These are phyloP conservation scores for Sporothrix sp. DNA, from an alignment of 2,329 filamentous ascomycete species.

Conservation along the genomic window DNA sequence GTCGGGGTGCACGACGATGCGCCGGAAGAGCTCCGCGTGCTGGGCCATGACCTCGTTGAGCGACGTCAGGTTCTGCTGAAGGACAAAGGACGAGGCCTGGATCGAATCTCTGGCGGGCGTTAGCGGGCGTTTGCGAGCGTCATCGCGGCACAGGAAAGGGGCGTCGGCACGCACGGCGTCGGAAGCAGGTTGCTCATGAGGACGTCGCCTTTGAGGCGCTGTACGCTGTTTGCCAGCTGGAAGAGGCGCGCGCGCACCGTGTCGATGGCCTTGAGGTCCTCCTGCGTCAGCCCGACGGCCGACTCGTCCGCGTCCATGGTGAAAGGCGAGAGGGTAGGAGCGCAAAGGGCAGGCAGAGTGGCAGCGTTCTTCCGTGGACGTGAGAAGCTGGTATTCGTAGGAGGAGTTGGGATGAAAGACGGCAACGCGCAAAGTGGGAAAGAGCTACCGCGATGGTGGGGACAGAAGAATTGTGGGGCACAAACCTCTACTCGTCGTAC, in stretches of 20 bases:
- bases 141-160: no score
- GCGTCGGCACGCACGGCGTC: slow-evolving; percentile 47
- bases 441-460: no score
- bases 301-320: slow-evolving; percentile 17
- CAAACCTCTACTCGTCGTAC: no score
- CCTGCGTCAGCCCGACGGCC: slow-evolving; percentile 42
- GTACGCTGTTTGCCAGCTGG: slow-evolving; percentile 59
- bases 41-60: slow-evolving; percentile 56
- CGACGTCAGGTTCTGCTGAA: slow-evolving; percentile 59
- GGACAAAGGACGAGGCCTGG: slow-evolving; percentile 60
- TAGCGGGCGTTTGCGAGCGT: no score
- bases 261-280: slow-evolving; percentile 60
- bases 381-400: background rate
- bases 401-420: background rate
- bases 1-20: slow-evolving; percentile 64
- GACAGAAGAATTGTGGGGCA: no score
- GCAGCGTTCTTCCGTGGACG: no score
- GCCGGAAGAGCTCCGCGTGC: slow-evolving; percentile 57
- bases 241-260: slow-evolving; percentile 58
- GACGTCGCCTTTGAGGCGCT: slow-evolving; percentile 52
- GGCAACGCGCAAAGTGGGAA: background rate
- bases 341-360: background rate
- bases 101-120: slow-evolving; percentile 54
- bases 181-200: slow-evolving; percentile 56
- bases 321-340: no score